A percentile compares a stretch with the other conserved stretches of the same genome.
Conservation (phyloP, 2,329 filamentous ascomycete genomes). For the Hymenoscyphus albidus region DNA sequence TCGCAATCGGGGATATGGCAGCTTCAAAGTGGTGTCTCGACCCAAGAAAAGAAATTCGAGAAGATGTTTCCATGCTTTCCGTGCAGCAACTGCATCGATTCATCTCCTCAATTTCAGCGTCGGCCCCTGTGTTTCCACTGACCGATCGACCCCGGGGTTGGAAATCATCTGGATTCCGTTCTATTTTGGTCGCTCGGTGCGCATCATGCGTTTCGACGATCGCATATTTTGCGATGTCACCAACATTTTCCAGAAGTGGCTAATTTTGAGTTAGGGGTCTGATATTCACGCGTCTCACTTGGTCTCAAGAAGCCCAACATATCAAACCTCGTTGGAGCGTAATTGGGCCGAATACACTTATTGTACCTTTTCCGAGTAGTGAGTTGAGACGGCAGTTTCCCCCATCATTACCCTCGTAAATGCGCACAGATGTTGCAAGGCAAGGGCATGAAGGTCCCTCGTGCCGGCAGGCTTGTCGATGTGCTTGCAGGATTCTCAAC, state of each 20-base stretch:
- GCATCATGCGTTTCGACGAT: slow-evolving; percentile 27
- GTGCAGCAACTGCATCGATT: slow-evolving; percentile 23
- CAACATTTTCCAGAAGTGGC: slow-evolving; percentile 15
- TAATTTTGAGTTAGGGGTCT: slow-evolving; percentile 16
- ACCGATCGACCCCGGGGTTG: slow-evolving; percentile 22
- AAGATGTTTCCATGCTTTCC: slow-evolving; percentile 12
- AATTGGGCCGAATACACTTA: slow-evolving; percentile 10
- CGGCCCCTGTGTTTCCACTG: slow-evolving; percentile 18
- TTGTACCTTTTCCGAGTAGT: slow-evolving; percentile 18
- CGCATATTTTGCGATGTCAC: slow-evolving; percentile 16
- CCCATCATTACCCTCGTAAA: slow-evolving; percentile 16
- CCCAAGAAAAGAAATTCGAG: slow-evolving; percentile 16
- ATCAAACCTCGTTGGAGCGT: slow-evolving; percentile 15
- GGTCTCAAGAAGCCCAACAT: slow-evolving; percentile 15
- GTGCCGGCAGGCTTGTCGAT: slow-evolving; percentile 15
- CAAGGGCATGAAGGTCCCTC: slow-evolving; percentile 22
- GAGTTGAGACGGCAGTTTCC: slow-evolving; percentile 24
- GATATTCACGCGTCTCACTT: slow-evolving; percentile 23
- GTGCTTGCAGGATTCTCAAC: slow-evolving; percentile 19
- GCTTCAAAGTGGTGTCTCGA: slow-evolving; percentile 2
- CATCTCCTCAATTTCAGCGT: slow-evolving; percentile 16
- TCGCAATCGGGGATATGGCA: background rate
- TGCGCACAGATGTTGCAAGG: slow-evolving; percentile 29
- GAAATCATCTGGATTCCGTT: slow-evolving; percentile 18
- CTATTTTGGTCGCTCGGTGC: slow-evolving; percentile 26